Evolutionary conservation across 2,329 filamentous ascomycete genomes (phyloP), one percentile per base, ranked within the genome.

Genomic region (Curvularia eragrostidis): DNA sequence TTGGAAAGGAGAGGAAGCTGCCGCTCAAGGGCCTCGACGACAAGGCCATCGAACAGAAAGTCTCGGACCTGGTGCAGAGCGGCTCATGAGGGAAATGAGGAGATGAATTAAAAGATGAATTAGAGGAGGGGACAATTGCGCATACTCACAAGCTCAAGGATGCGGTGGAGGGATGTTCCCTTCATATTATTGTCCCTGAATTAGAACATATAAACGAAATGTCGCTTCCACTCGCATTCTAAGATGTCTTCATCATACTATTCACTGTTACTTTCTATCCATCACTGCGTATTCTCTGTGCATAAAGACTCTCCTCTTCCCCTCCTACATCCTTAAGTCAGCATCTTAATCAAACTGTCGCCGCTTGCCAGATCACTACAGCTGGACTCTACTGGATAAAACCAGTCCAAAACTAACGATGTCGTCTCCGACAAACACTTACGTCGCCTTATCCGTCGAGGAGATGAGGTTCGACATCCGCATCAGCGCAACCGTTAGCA

Each of bases 11-110:
- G 80, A 87, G 85, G 78, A 83, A 86, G 75, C 83, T 87, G 67
- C 80, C 84, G 50, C 76, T 91, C 71, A 81, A 82, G 66, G 87
- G 87, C 86, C 78, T 91, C 70, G 84, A 88, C 68, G 87, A 89
- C 75, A 85, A 89, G 77, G 84, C 87, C 67, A 90, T 91, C 62
- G 89, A 91, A 78, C 84, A 86, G 64, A 86, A 85, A 76, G 83
- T 91, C 65, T 85, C 86, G 54, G 80, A 81, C 50, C 76, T 91
- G 61, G 87, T 89, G 53, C 86, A 88, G 21, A 58, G 54, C 46
- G 55, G 55, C 19, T 46, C 46, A 58, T 58, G 51, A 58, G 32
- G 23, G 39, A 5, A 34, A 58, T 58, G 51, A 58, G 32, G 23
- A 44, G 8, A 34, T 7, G 32, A 6, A 15, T 19, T 19, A 10